A percentile compares a stretch with the other conserved stretches of the same genome.
These are phyloP conservation scores for Populus simonii DNA, from an alignment of 345 rosid species.

Conservation along the genomic window DNA sequence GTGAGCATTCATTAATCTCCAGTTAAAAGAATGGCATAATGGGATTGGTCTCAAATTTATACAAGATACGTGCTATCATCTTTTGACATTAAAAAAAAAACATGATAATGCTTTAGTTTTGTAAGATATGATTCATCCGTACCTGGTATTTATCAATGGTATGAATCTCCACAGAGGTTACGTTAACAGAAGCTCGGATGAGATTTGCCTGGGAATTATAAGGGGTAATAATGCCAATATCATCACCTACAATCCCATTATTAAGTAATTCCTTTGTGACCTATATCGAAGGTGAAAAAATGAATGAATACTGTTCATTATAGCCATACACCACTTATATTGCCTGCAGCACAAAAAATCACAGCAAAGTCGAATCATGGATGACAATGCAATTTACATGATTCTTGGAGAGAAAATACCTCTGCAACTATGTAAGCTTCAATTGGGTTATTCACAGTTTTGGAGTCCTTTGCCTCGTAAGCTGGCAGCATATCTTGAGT, in stretches of 20 bases:
- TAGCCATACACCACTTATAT: background rate
- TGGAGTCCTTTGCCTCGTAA: constrained; percentile 66
- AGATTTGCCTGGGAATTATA: constrained; percentile 87
- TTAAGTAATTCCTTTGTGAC: constrained; percentile 52
- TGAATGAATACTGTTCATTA: background rate
- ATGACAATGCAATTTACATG: background rate
- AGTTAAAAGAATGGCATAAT: background rate
- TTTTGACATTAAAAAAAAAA: background rate
- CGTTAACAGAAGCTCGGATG: constrained; percentile 42
- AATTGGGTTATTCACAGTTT: constrained; percentile 69
- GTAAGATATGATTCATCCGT: constrained; percentile 6
- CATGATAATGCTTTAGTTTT: background rate
- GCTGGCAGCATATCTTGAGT: constrained; percentile 68
- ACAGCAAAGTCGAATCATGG: background rate
- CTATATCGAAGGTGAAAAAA: constrained; percentile 30
- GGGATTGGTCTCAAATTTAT: background rate
- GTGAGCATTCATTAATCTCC: background rate
- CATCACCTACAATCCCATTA: constrained; percentile 62
- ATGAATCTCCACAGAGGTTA: constrained; percentile 71
- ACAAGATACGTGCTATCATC: background rate
- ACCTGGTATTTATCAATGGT: constrained; percentile 99
- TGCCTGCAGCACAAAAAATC: background rate
- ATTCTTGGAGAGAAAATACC: constrained; percentile 36
- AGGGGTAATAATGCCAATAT: constrained; percentile 90
- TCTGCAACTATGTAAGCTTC: constrained; percentile 80